Base-by-base conservation (phyloP, 352 stramenopile genomes). In the Pythium pyrilobum region DNA sequence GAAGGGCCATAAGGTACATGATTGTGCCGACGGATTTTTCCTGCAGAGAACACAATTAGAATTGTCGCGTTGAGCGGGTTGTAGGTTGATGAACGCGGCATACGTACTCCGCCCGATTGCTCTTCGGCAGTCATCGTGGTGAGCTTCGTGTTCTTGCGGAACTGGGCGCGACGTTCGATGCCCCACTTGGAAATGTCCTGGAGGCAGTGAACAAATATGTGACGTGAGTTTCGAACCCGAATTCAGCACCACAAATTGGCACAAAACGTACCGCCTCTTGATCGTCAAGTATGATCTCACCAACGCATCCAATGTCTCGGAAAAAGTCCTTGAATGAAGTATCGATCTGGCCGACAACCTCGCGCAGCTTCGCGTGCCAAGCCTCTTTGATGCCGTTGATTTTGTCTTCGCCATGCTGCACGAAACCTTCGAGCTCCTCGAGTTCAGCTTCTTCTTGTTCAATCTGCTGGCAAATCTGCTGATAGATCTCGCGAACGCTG, bases 21-120 rank as follows among this genome's bases (percentile, higher is more conserved):
- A 92, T 95, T n/a, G 85, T 95, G 32, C 83, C 83, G 5, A 95
- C 85, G 28, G 83, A 90, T 77, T 94, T 95, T 71, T 95, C 85
- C 83, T 94, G 42, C 18, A 46, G 15, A 1, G 5, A 56, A 48
- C 21, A 24, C 7, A 39, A 4, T 47, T 48, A 55, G 4, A 18
- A 51, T 10, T 38, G 43, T n/a, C n/a, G n/a, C n/a, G n/a, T n/a
- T n/a, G n/a, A n/a, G n/a, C n/a, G n/a, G n/a, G n/a, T n/a, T n/a
- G n/a, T n/a, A n/a, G 4, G 3, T 16, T 15, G 16, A 53, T 16
- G 16, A 21, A 29, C 12, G 8, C 25, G 25, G 4, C 11, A n/a
- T 15, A 76, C 81, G 52, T 74, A 94, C 83, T 42, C 85, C 85
- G 52, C 85, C 85, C 10, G 85, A 95, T 51, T 95, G 85, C 41